Evolutionary conservation across 371 early-diverging fungal genomes (phyloP).

Genomic region (Entomophthora muscae): DNA sequence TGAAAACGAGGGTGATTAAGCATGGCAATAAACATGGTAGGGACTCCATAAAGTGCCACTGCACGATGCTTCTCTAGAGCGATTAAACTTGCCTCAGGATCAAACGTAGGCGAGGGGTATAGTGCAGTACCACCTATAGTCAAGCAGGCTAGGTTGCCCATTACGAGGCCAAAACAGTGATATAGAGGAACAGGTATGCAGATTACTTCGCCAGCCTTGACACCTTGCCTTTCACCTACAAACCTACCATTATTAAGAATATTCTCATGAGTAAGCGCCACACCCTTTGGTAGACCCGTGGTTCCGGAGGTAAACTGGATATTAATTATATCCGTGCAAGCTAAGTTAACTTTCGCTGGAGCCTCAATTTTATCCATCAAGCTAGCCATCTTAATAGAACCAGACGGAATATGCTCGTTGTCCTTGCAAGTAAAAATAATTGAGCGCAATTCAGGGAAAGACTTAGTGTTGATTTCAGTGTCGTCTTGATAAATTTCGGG

Average conservation of each 20-base stretch:
- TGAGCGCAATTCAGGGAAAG: conserved; percentile 14
- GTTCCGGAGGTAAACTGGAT: conserved; percentile 59
- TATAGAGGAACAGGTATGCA: conserved; percentile 27
- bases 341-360: conserved; percentile 10
- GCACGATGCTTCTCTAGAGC: conserved; percentile 23
- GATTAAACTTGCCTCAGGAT: conserved; percentile 27
- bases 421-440: conserved; percentile 9
- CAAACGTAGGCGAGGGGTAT: conserved; percentile 19
- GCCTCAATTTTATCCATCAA: neutral
- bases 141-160: conserved; percentile 28
- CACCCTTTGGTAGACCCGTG: conserved; percentile 46
- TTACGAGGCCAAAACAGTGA: conserved; percentile 24
- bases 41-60: conserved; percentile 23
- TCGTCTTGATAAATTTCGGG: conserved; percentile 10
- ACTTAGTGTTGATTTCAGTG: neutral
- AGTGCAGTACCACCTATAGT: conserved; percentile 23
- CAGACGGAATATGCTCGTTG: conserved; percentile 9
- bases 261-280: conserved; percentile 34
- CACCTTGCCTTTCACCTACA: conserved; percentile 28
- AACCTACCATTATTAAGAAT: conserved; percentile 28
- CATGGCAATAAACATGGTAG: conserved; percentile 23
- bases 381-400: neutral
- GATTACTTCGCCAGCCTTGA: conserved; percentile 26
- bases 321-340: conserved; percentile 26
- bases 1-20: conserved; percentile 20